These are phyloP conservation scores for Thinopyrum elongatum DNA, from an alignment of 176 grass and related monocot genomes.

Conservation along the genomic window DNA sequence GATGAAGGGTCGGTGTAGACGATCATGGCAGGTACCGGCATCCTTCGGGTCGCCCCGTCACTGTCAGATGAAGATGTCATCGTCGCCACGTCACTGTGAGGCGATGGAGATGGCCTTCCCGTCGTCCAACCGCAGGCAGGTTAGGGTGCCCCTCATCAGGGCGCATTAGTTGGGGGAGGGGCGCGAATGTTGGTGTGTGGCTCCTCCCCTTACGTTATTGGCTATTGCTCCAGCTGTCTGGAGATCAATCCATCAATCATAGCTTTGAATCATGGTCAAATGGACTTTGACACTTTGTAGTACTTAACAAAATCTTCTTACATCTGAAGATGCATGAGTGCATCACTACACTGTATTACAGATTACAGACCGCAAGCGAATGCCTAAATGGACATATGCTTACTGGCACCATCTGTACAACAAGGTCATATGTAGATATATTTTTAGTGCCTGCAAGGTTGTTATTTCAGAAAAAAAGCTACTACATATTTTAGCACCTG, in stretches of 20 bases:
- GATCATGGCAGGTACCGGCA: neutral
- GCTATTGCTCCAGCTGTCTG: too few species aligned
- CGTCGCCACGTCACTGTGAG: too few species aligned
- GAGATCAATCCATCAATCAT: neutral
- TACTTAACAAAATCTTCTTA: neutral
- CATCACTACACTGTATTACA: conserved; percentile 18
- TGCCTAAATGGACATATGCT: conserved; percentile 88
- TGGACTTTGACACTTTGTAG: neutral
- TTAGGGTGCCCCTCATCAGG: too few species aligned
- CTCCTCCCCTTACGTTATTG: too few species aligned
- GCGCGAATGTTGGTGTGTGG: too few species aligned
- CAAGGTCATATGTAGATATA: conserved; percentile 47
- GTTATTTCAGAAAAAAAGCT: neutral
- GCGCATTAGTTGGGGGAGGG: too few species aligned
- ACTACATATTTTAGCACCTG: neutral
- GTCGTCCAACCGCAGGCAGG: neutral
- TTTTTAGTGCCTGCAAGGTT: conserved; percentile 92
- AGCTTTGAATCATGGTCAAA: neutral
- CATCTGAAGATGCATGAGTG: neutral
- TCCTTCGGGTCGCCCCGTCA: neutral
- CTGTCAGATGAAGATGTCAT: too few species aligned
- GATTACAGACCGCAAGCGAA: conserved; percentile 82
- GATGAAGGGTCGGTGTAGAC: neutral
- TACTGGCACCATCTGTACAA: conserved; percentile 79
- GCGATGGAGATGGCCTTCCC: neutral